Percentiles rank a stretch among this genome's conserved stretches.
Evolutionary conservation across 345 rosid genomes (phyloP).

Genomic region (Moricandia arvensis): DNA sequence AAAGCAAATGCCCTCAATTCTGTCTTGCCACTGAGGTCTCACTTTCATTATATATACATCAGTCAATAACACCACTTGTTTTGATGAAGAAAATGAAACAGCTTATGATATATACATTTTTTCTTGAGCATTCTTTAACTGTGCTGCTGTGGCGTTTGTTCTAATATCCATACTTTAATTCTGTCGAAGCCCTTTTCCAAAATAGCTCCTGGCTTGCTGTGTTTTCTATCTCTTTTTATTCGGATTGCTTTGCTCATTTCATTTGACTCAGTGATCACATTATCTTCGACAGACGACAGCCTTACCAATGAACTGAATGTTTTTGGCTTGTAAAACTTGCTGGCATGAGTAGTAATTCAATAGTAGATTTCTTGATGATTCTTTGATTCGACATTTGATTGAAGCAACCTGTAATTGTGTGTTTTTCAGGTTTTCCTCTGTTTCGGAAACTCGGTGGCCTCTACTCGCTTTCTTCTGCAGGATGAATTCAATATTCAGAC

Average conservation of each 20-base stretch:
- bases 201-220: background rate
- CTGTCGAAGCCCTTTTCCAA: background rate
- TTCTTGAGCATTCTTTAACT: background rate
- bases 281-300: background rate
- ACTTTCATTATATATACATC: background rate
- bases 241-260: background rate
- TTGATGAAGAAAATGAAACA: background rate
- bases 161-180: background rate
- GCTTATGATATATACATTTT: background rate
- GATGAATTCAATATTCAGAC: constrained; percentile 99
- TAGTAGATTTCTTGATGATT: background rate
- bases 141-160: background rate
- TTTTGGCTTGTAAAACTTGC: background rate
- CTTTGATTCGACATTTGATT: background rate
- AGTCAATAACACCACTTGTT: background rate
- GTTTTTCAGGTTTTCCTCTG: constrained; percentile 73
- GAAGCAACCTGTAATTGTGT: constrained; percentile 8
- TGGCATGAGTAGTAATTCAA: background rate
- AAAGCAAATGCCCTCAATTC: constrained; percentile 69
- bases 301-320: background rate
- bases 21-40: constrained; percentile 81
- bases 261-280: background rate
- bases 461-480: constrained; percentile 90
- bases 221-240: background rate
- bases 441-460: constrained; percentile 93